Percentiles rank a stretch among this genome's conserved stretches.
Evolutionary conservation across 2,329 filamentous ascomycete genomes (phyloP).

Genomic region (Meredithiella fracta): DNA sequence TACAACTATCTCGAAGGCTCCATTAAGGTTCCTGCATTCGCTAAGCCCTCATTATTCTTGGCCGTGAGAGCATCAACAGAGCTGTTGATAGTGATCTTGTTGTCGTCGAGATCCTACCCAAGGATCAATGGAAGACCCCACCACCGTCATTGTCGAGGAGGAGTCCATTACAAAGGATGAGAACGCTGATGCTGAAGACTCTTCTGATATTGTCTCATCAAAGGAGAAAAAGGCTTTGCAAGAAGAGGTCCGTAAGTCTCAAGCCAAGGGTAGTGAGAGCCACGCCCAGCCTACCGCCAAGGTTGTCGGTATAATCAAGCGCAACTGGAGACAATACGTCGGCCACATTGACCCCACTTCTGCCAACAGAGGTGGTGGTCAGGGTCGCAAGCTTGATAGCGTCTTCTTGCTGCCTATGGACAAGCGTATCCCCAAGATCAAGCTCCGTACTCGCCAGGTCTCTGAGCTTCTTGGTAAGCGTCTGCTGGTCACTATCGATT

Average conservation of each 20-base stretch:
- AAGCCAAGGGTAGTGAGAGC: slow-evolving; percentile 59
- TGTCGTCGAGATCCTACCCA: slow-evolving; percentile 80
- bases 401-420: slow-evolving; percentile 97
- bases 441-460: slow-evolving; percentile 79
- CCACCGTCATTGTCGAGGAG: slow-evolving; percentile 89
- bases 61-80: slow-evolving; percentile 90
- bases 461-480: slow-evolving; percentile 79
- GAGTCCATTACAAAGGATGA: slow-evolving; percentile 84
- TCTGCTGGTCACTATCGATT: slow-evolving; percentile 81
- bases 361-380: slow-evolving; percentile 49
- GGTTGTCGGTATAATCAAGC: slow-evolving; percentile 81
- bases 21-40: slow-evolving; percentile 76
- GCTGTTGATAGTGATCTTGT: slow-evolving; percentile 84
- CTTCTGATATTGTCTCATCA: slow-evolving; percentile 51
- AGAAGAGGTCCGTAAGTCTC: slow-evolving; percentile 76
- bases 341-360: slow-evolving; percentile 85
- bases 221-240: slow-evolving; percentile 74
- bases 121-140: slow-evolving; percentile 92
- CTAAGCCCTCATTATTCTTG: slow-evolving; percentile 78
- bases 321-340: slow-evolving; percentile 97
- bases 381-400: slow-evolving; percentile 72
- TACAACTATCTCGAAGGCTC: slow-evolving; percentile 97
- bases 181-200: slow-evolving; percentile 62
- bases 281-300: slow-evolving; percentile 77
- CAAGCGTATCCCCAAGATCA: slow-evolving; percentile 91